These are phyloP conservation scores for Mercurialis annua DNA, from an alignment of 345 rosid genomes.

Conservation along the genomic window DNA sequence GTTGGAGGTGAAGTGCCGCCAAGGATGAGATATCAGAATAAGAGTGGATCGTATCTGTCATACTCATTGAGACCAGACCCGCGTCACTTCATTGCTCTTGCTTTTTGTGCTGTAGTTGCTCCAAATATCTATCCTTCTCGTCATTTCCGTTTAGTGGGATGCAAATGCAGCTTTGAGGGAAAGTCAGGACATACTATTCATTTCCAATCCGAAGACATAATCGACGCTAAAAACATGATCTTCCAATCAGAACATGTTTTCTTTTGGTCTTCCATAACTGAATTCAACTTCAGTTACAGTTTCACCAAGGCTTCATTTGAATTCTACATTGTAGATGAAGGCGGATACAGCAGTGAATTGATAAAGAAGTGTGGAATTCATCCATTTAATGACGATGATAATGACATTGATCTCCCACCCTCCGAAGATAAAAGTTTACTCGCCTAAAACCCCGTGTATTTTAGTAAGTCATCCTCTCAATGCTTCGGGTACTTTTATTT, in stretches of 20 bases:
- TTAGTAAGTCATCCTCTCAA: too few relatives aligned
- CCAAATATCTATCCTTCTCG: neutral
- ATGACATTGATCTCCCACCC: too few relatives aligned
- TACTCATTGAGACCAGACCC: conserved; percentile 1
- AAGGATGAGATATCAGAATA: conserved; percentile 3
- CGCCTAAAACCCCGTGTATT: too few relatives aligned
- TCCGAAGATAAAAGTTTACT: too few relatives aligned
- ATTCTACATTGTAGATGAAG: neutral
- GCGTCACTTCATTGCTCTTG: neutral
- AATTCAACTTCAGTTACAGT: neutral
- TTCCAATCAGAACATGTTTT: neutral
- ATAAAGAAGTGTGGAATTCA: conserved; percentile 7
- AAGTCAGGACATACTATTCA: neutral
- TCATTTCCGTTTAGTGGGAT: neutral
- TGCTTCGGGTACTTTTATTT: too few relatives aligned
- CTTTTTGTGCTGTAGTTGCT: neutral
- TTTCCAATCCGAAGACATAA: neutral
- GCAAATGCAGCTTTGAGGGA: neutral
- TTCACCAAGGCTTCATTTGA: neutral
- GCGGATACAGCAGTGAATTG: neutral
- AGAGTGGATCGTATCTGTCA: neutral
- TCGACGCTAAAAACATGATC: neutral
- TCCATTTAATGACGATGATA: neutral
- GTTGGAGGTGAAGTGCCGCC: conserved; percentile 3
- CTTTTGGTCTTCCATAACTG: neutral